Evolutionary conservation across 495 filamentous ascomycete species (phyloP).

Genomic region (Cercophora scortea): DNA sequence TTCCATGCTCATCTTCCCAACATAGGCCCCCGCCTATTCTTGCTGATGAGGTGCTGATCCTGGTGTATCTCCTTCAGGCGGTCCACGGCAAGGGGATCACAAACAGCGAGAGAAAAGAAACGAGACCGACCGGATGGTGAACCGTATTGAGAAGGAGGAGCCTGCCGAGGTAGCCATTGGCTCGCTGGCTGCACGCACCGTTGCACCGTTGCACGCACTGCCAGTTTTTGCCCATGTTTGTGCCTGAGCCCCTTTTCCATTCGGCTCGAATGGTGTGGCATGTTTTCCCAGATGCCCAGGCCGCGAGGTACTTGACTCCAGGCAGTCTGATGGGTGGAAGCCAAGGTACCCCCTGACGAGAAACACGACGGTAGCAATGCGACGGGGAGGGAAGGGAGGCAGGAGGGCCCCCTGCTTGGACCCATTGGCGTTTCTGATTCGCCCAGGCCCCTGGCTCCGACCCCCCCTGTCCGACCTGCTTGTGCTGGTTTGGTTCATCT

Average conservation of each 20-base stretch:
- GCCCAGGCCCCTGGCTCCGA: slow-evolving; percentile 9
- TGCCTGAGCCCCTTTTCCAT: slow-evolving; percentile 16
- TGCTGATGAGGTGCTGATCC: no score
- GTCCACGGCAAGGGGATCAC: no score
- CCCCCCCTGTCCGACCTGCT: slow-evolving; percentile 13
- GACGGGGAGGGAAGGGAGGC: no score
- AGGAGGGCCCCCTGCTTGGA: slow-evolving; percentile 2
- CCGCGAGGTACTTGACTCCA: slow-evolving; percentile 10
- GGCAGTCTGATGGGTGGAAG: slow-evolving; percentile 2
- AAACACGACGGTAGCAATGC: neutral
- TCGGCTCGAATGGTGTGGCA: slow-evolving; percentile 1
- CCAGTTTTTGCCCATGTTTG: slow-evolving; percentile 8
- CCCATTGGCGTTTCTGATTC: slow-evolving; percentile 22
- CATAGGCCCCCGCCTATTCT: no score
- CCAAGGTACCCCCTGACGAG: slow-evolving; percentile 12
- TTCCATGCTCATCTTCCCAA: no score
- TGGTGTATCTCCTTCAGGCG: no score
- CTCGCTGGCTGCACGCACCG: no score
- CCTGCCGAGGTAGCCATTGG: no score
- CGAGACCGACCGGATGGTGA: no score
- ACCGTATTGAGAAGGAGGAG: no score
- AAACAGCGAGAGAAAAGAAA: no score
- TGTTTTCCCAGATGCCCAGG: slow-evolving; percentile 14
- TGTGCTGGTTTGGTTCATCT: slow-evolving; percentile 16
- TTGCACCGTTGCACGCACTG: no score